These are phyloP conservation scores for Olyra latifolia DNA, from an alignment of 176 grass and related monocot genomes.

Conservation along the genomic window DNA sequence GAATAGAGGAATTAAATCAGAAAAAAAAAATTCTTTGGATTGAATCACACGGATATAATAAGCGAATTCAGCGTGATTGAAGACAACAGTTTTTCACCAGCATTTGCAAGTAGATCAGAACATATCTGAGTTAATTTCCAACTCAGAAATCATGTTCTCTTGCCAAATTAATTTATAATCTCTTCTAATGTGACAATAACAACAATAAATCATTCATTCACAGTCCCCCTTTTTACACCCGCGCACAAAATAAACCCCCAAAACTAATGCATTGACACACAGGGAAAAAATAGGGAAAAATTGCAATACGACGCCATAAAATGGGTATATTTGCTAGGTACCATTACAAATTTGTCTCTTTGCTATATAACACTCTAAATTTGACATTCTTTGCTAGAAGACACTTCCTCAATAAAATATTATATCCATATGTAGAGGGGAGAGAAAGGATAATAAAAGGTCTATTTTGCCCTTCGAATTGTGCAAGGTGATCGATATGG, in stretches of 20 bases:
- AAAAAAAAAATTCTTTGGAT: background rate
- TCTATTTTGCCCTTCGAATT: too few species aligned
- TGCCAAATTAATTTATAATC: background rate
- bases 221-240: background rate
- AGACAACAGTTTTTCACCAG: background rate
- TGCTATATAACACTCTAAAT: too few species aligned
- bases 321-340: too few species aligned
- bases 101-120: background rate
- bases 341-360: too few species aligned
- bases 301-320: too few species aligned
- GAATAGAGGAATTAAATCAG: slow-evolving; percentile 21
- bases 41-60: background rate
- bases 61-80: background rate
- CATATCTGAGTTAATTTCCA: background rate
- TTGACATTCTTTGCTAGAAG: too few species aligned
- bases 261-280: background rate
- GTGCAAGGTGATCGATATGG: too few species aligned
- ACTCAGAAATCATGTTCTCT: background rate
- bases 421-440: too few species aligned
- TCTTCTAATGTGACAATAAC: background rate
- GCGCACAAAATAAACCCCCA: background rate
- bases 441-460: too few species aligned
- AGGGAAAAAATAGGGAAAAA: background rate
- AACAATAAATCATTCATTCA: background rate
- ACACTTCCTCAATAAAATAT: too few species aligned